Percentiles rank a stretch among this genome's conserved stretches.
phyloP scores from a whole-genome alignment of 805 yeast genomes.

The Cyberlindnera euphorbiae region DNA sequence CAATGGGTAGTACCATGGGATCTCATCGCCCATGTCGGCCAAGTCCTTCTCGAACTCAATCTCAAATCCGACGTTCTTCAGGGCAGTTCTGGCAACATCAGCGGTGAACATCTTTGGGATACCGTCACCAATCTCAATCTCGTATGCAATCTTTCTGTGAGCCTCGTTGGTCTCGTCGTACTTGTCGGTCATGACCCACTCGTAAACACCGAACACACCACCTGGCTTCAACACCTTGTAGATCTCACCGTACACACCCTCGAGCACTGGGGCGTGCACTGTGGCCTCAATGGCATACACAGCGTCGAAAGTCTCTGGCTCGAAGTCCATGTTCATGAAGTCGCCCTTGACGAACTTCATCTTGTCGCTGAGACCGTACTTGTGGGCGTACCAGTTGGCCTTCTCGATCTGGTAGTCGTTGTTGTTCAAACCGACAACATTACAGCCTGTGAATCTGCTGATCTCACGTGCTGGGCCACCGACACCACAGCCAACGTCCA shows the following conservation, averaged over 20 bases:
- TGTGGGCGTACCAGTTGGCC: slow-evolving; percentile 76
- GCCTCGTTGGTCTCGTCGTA: slow-evolving; percentile 83
- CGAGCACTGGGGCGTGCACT: slow-evolving; percentile 93
- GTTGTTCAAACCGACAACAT: slow-evolving; percentile 87
- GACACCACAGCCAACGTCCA: slow-evolving; percentile 99
- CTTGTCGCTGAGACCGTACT: slow-evolving; percentile 61
- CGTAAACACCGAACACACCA: slow-evolving; percentile 96
- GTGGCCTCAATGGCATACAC: slow-evolving; percentile 99
- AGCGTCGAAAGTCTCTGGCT: slow-evolving; percentile 85
- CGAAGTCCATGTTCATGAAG: slow-evolving; percentile 98
- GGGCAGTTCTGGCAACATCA: slow-evolving; percentile 83
- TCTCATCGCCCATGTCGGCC: slow-evolving; percentile 73
- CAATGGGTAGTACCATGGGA: slow-evolving; percentile 98
- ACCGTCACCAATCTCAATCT: slow-evolving; percentile 98
- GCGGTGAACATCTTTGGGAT: slow-evolving; percentile 93
- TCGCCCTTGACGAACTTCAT: slow-evolving; percentile 91
- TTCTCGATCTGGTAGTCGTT: slow-evolving; percentile 95
- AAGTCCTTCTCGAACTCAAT: slow-evolving; percentile 71
- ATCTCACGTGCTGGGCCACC: slow-evolving; percentile 99
- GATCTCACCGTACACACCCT: slow-evolving; percentile 93
- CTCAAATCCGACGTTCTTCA: slow-evolving; percentile 83
- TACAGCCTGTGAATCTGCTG: slow-evolving; percentile 81
- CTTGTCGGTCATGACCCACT: slow-evolving; percentile 97
- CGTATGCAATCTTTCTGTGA: slow-evolving; percentile 93
- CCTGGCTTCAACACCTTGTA: slow-evolving; percentile 96